Base-by-base conservation (phyloP, 768 basidiomycete species). In the Boletellus sp. region DNA sequence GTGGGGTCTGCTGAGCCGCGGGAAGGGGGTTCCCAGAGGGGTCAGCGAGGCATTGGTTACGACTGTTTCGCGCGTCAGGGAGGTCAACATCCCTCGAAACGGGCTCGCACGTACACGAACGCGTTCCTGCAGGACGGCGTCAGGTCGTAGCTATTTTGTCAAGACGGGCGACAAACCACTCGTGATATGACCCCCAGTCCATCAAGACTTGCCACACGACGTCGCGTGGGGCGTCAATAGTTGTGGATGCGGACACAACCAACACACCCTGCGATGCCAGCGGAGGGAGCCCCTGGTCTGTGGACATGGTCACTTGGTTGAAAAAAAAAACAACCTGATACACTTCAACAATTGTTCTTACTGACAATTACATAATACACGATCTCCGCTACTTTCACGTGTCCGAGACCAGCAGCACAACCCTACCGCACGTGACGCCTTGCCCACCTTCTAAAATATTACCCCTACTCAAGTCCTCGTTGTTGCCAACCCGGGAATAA, bases 211-310 rank as follows among this genome's bases (percentile, higher is more conserved):
- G 60, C 86, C 86, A 89, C 1, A 86, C 83, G 54, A 73, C 71
- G 9, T 84, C 76, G 20, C 69, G 62, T 0, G 83, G 79, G 2
- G 87, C 84, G 57, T 86, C 77, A 43, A 88, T 87, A 4, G 72
- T 55, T 3, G 70, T 68, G 0, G 78, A 78, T 8, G 74, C 73
- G 1, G 70, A 69, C 5, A 75, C 68, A 2, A 69, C 60, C 56
- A 87, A 77, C 2, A 84, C 78, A 3, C 75, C 75, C 15, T 58
- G 56, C 3, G 70, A 64, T 0, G 66, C 53, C 0, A 70, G 53
- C 1, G 78, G 73, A 0, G 81, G 80, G 1, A 77, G 56, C 1
- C 58, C 62, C 34, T 58, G 36, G 31, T 23, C 41, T 32, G 33
- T 40, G 23, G 32, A 28, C 28, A 28, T 28, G 28, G 28, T 11